A percentile compares a stretch with the other conserved stretches of the same genome.
Evolutionary conservation across 805 yeast genomes (phyloP).

Genomic region (Naumovozyma castellii): DNA sequence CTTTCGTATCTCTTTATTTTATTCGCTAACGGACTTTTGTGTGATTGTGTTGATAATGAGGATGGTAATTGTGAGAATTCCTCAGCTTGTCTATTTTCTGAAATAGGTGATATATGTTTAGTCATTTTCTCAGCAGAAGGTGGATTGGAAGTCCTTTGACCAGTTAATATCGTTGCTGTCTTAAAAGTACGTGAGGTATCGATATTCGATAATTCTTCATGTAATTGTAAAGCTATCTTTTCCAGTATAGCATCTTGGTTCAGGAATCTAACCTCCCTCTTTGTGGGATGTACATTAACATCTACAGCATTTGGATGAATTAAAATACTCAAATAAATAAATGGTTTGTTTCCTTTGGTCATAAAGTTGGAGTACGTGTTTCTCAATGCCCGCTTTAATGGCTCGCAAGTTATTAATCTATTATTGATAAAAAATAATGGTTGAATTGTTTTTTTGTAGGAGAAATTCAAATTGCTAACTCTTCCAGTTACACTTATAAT

Average conservation of each 20-base stretch:
- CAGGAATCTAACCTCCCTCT: conserved; percentile 79
- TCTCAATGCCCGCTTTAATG: conserved; percentile 57
- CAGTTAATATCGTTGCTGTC: conserved; percentile 47
- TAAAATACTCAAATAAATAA: conserved; percentile 62
- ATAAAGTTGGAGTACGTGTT: conserved; percentile 55
- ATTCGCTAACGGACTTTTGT: conserved; percentile 2
- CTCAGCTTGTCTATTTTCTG: neutral
- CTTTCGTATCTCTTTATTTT: conserved; percentile 26
- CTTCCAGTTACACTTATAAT: conserved; percentile 46
- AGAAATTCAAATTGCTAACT: conserved; percentile 62
- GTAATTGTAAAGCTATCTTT: conserved; percentile 40
- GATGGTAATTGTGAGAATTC: conserved; percentile 1
- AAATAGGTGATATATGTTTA: neutral
- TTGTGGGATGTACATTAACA: conserved; percentile 94
- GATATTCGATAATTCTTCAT: conserved; percentile 40
- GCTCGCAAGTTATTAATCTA: conserved; percentile 75
- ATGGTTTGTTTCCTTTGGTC: conserved; percentile 72
- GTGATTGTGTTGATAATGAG: conserved; percentile 3
- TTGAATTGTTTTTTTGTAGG: conserved; percentile 49
- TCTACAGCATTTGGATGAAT: conserved; percentile 67
- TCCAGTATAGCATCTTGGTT: conserved; percentile 81
- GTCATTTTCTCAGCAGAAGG: neutral
- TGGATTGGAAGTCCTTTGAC: conserved; percentile 3
- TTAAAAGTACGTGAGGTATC: conserved; percentile 64
- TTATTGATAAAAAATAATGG: conserved; percentile 81